phyloP scores from a whole-genome alignment of 2,329 filamentous ascomycete species.

The Pseudogymnoascus sp. region DNA sequence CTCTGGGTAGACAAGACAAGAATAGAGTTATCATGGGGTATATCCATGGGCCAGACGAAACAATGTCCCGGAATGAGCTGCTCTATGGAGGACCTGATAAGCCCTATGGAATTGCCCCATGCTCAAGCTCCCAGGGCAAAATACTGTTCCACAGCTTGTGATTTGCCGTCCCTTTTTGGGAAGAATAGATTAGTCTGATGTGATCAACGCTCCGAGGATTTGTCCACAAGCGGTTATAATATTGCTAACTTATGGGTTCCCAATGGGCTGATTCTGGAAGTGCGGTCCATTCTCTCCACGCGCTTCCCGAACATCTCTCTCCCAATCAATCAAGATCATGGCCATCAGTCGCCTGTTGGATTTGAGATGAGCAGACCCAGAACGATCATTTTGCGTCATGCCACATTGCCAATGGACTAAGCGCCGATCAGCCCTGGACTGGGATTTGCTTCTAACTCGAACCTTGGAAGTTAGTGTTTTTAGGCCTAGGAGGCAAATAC shows the following conservation, averaged over 20 bases:
- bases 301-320: neutral
- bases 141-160: neutral
- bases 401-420: neutral
- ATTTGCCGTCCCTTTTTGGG: constrained; percentile 3
- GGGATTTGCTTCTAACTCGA: neutral
- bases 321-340: constrained; percentile 2
- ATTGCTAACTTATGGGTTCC: neutral
- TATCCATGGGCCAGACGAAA: constrained; percentile 3
- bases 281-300: neutral
- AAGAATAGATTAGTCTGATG: neutral
- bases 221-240: constrained; percentile 6
- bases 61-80: constrained; percentile 5
- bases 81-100: neutral
- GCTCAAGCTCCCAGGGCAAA: constrained; percentile 1
- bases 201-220: neutral
- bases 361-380: constrained; percentile 1
- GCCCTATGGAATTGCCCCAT: constrained; percentile 4
- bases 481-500: neutral
- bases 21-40: constrained; percentile 8
- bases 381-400: neutral
- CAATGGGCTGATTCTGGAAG: neutral
- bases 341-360: neutral
- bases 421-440: constrained; percentile 4
- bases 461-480: neutral
- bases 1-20: neutral